phyloP scores from a whole-genome alignment of 768 basidiomycete species.

The Hemileccinum rubropunctum region DNA sequence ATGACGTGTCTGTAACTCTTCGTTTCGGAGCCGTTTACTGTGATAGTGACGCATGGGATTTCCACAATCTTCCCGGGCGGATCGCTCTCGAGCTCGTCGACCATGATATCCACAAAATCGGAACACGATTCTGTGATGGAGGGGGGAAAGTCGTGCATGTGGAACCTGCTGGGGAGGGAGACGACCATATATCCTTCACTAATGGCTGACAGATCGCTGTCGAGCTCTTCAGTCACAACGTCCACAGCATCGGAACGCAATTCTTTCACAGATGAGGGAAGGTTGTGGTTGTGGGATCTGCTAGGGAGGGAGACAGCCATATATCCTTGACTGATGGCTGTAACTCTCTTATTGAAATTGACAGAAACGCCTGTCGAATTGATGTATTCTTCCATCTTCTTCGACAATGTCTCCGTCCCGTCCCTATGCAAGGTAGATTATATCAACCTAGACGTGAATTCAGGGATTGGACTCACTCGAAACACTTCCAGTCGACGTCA shows the following conservation, averaged over 20 bases:
- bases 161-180: too few relatives aligned
- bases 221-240: background rate
- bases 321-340: slow-evolving; percentile 10
- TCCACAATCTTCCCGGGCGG: background rate
- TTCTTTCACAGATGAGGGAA: slow-evolving; percentile 2
- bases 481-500: slow-evolving; percentile 27
- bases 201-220: background rate
- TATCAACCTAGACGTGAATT: background rate
- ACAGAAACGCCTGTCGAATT: slow-evolving; percentile 2
- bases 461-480: slow-evolving; percentile 23
- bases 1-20: slow-evolving; percentile 39
- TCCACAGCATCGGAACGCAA: background rate
- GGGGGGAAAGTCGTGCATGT: too few relatives aligned
- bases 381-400: slow-evolving; percentile 25
- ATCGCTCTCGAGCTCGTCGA: background rate
- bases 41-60: slow-evolving; percentile 6
- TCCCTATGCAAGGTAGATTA: slow-evolving; percentile 13
- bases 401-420: slow-evolving; percentile 22
- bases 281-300: too few relatives aligned
- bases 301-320: background rate
- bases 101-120: too few relatives aligned
- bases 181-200: too few relatives aligned
- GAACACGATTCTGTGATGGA: too few relatives aligned
- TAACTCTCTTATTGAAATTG: slow-evolving; percentile 17
- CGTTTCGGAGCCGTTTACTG: slow-evolving; percentile 4